A percentile compares a stretch with the other conserved stretches of the same genome.
Evolutionary conservation across 805 yeast species (phyloP).

Genomic region (Zygosaccharomyces rouxii): DNA sequence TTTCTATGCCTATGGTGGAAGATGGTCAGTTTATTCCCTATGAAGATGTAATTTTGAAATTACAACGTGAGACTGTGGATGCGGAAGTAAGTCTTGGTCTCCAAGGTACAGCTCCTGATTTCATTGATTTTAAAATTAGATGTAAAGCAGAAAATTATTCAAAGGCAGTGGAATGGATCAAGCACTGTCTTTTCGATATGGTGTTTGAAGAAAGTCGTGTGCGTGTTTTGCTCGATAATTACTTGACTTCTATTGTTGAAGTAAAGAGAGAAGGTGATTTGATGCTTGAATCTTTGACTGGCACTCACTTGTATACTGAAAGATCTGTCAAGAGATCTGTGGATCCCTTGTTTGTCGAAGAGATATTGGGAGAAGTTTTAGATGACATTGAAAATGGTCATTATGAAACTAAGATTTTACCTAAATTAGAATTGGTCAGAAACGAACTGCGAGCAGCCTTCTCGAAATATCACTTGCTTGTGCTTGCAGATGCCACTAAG

Average conservation of each 20-base stretch:
- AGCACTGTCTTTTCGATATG: constrained; percentile 57
- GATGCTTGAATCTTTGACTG: constrained; percentile 62
- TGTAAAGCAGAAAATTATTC: constrained; percentile 58
- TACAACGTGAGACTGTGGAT: constrained; percentile 70
- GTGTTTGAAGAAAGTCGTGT: constrained; percentile 71
- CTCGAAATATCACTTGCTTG: constrained; percentile 59
- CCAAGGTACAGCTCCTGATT: constrained; percentile 59
- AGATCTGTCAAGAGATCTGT: constrained; percentile 62
- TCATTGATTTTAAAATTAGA: constrained; percentile 56
- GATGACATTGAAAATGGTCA: constrained; percentile 51
- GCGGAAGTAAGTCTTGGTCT: constrained; percentile 53
- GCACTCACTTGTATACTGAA: constrained; percentile 48
- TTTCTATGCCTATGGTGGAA: constrained; percentile 63
- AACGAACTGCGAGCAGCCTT: constrained; percentile 43
- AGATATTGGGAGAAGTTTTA: constrained; percentile 45
- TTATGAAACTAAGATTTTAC: constrained; percentile 36
- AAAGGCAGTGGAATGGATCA: constrained; percentile 73
- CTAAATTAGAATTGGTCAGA: constrained; percentile 45
- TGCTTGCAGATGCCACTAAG: constrained; percentile 61
- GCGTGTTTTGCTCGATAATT: constrained; percentile 46
- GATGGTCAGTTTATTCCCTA: constrained; percentile 58
- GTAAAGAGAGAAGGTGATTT: constrained; percentile 40
- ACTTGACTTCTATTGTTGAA: constrained; percentile 38
- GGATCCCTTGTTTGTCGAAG: constrained; percentile 63
- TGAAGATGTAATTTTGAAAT: constrained; percentile 68